Evolutionary conservation across 768 basidiomycete species (phyloP).

Genomic region (Mycena rosella): DNA sequence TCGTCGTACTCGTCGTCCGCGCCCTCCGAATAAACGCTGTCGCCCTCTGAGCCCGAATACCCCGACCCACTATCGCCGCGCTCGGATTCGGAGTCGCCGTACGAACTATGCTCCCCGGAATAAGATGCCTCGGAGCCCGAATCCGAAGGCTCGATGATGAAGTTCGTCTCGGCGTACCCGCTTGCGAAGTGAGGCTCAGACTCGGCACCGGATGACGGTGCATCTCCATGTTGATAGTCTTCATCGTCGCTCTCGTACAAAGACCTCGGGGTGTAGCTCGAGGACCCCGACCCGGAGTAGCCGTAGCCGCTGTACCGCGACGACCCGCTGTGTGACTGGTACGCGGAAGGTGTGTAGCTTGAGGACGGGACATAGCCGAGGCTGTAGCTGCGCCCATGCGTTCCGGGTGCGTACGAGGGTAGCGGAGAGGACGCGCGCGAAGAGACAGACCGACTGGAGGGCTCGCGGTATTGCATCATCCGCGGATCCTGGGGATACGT

Average conservation of each 20-base stretch:
- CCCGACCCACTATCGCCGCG: slow-evolving; percentile 7
- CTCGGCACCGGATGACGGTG: slow-evolving; percentile 5
- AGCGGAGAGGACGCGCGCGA: slow-evolving; percentile 13
- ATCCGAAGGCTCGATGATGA: slow-evolving; percentile 27
- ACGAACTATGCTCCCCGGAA: slow-evolving; percentile 14
- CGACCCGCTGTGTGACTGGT: slow-evolving; percentile 10
- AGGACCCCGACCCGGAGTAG: slow-evolving; percentile 20
- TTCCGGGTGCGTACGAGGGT: neutral
- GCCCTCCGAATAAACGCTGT: slow-evolving; percentile 23
- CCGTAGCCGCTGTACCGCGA: slow-evolving; percentile 25
- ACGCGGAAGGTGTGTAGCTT: slow-evolving; percentile 3
- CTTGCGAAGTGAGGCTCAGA: slow-evolving; percentile 16
- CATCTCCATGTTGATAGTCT: neutral
- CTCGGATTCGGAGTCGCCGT: slow-evolving; percentile 15
- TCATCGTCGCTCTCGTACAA: slow-evolving; percentile 19
- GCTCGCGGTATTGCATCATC: slow-evolving; percentile 18
- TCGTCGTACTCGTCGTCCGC: slow-evolving; percentile 24
- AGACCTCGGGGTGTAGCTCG: slow-evolving; percentile 10
- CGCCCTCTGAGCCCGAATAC: slow-evolving; percentile 26
- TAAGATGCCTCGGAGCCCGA: slow-evolving; percentile 26
- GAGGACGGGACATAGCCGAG: slow-evolving; percentile 14
- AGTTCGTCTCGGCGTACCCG: slow-evolving; percentile 20
- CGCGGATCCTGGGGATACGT: slow-evolving; percentile 17
- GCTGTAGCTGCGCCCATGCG: slow-evolving; percentile 7
- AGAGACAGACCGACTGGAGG: slow-evolving; percentile 9